Conservation (phyloP, 768 basidiomycete species). For the Ramaria sp. region DNA sequence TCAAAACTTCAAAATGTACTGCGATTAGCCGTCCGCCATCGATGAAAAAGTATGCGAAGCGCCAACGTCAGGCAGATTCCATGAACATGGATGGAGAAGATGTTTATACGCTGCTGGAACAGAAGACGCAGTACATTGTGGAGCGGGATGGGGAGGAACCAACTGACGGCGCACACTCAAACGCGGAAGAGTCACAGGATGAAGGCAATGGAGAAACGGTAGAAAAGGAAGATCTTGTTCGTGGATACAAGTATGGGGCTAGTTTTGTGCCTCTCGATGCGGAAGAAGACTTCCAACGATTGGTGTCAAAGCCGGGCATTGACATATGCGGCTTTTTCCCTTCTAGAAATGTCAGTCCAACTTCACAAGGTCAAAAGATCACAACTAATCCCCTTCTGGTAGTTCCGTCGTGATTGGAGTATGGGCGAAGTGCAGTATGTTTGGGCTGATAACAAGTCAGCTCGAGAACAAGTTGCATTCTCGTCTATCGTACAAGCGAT, state of each 20-base stretch:
- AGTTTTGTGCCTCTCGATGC: conserved; percentile 73
- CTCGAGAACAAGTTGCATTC: conserved; percentile 71
- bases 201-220: conserved; percentile 18
- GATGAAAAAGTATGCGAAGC: conserved; percentile 63
- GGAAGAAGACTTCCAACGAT: conserved; percentile 67
- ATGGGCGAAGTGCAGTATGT: conserved; percentile 84
- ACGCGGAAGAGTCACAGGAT: conserved; percentile 17
- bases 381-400: not conserved
- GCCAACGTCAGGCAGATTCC: conserved; percentile 14
- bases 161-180: conserved; percentile 31
- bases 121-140: conserved; percentile 46
- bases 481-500: conserved; percentile 84
- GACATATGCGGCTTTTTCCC: conserved; percentile 82
- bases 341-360: conserved; percentile 40
- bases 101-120: conserved; percentile 31
- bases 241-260: conserved; percentile 84
- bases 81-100: conserved; percentile 18
- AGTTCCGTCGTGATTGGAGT: conserved; percentile 76
- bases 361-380: not conserved
- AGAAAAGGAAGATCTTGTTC: conserved; percentile 68
- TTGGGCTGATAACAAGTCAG: conserved; percentile 59
- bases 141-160: conserved; percentile 26
- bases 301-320: conserved; percentile 74
- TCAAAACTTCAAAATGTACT: conserved; percentile 77
- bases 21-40: conserved; percentile 55